These are phyloP conservation scores for Boletellus sp. DNA, from an alignment of 768 basidiomycete species.

Conservation along the genomic window DNA sequence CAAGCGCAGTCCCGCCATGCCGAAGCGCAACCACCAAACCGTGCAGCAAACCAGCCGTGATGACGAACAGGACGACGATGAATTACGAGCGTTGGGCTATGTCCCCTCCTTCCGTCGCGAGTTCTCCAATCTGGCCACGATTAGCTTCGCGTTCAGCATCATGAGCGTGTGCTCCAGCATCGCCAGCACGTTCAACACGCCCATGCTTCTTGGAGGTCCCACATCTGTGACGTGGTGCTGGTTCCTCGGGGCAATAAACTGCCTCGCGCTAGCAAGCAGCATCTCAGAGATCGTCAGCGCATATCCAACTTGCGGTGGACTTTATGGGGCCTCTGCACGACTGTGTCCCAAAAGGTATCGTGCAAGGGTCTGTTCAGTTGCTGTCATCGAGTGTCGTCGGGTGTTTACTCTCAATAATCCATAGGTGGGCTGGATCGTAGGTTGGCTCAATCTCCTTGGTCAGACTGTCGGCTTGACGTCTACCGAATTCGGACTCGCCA, in stretches of 20 bases:
- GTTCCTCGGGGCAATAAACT: conserved; percentile 28
- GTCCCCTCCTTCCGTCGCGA: conserved; percentile 39
- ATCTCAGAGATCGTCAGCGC: conserved; percentile 31
- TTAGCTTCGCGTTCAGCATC: conserved; percentile 33
- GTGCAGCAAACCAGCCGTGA: neutral
- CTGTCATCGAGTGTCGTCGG: neutral
- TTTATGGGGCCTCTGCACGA: conserved; percentile 77
- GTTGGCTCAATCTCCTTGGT: conserved; percentile 33
- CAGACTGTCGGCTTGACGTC: conserved; percentile 31
- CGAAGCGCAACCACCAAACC: neutral
- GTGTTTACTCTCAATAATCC: neutral
- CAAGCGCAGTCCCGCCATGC: neutral
- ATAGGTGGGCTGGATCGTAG: conserved; percentile 29
- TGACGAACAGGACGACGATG: conserved; percentile 16
- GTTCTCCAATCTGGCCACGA: conserved; percentile 39
- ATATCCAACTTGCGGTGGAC: conserved; percentile 29
- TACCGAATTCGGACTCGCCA: conserved; percentile 36
- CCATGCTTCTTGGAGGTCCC: conserved; percentile 35
- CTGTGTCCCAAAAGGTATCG: conserved; percentile 62
- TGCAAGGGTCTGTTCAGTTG: conserved; percentile 44
- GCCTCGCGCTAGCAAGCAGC: conserved; percentile 29
- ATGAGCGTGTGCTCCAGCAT: conserved; percentile 38
- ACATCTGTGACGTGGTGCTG: conserved; percentile 37
- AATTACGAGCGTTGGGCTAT: conserved; percentile 29
- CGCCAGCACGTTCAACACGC: conserved; percentile 37